Base-by-base conservation (phyloP, 1,139 yeast species). In the Taiozyma sp. region DNA sequence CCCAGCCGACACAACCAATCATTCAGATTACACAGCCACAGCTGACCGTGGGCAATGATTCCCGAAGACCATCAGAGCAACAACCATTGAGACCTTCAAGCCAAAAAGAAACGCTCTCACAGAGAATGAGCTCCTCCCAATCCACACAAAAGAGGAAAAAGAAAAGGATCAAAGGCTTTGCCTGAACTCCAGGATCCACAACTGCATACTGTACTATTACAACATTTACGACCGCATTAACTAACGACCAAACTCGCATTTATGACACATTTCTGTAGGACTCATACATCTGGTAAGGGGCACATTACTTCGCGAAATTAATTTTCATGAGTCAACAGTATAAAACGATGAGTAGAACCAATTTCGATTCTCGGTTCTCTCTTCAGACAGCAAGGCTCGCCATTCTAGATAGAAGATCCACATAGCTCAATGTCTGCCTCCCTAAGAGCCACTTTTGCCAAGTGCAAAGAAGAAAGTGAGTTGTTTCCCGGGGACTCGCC, bases 371-470 rank as follows among this genome's bases (percentile, higher is more conserved):
- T 7, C 36, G 36, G 9, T 6, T 32, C 14, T 29, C 9, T 36
- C 22, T 6, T 22, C 2, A 8, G 9, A 16, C 19, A 4, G 4
- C 14, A 38, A 8, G 41, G 41, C 24, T 19, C 8, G 8, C 8
- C 14, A 6, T 16, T 14, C 12, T 19, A 19, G 7, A 8, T 14
- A 19, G 14, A 22, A 19, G 14, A 22, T 22, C 7, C 24, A 19
- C 12, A 36, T 7, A 40, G 13, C 24, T 54, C 28, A 22, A 87
- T 87, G 96, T 79, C 95, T 49, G 74, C 80, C 49, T 79, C 78
- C 58, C 67, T 87, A 51, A 85, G 81, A 73, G 81, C 83, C 62
- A 84, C 93, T 1, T 87, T 87, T 69, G 79, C 78, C 38, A 79
- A 79, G 63, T 87, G 93, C 64, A 83, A 83, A 63, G 70, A 74